phyloP scores from a whole-genome alignment of 129 eudicot genomes.

The Daucus carota region DH1_v3.0 NC_030382.2:39073001-39073500 shows the following conservation, averaged over 20 bases:
- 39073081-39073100: too few relatives aligned
- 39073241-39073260: not conserved
- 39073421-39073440: conserved; percentile 13
- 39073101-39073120: not conserved
- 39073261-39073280: not conserved
- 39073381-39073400: not conserved
- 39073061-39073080: not conserved
- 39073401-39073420: not conserved
- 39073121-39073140: not conserved
- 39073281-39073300: not conserved
- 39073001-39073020: conserved; percentile 23
- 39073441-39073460: conserved; percentile 6
- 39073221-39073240: not conserved
- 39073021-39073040: conserved; percentile 35
- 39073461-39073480: conserved; percentile 2
- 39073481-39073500: conserved; percentile 12
- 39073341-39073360: not conserved
- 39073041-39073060: not conserved
- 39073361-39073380: not conserved
- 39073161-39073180: not conserved
- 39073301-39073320: not conserved
- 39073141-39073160: not conserved
- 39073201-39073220: not conserved
- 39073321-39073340: not conserved
- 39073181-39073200: not conserved